Evolutionary conservation across 176 grass and related monocot species (phyloP), one percentile per base, ranked within the genome.

Genomic region (sorghum (Sorghum bicolor)): DNA sequence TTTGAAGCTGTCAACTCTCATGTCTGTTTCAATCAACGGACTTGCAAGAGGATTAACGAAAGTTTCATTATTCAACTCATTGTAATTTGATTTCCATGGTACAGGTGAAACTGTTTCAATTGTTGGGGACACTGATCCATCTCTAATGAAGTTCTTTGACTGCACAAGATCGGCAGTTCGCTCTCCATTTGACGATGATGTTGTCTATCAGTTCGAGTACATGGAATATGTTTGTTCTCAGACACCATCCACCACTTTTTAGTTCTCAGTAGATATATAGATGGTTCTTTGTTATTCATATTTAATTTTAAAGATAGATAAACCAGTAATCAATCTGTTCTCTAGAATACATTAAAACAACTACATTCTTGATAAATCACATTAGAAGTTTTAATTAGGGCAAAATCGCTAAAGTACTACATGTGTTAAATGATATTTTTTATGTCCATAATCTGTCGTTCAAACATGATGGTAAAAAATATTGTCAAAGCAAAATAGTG

Each of bases 161-260:
- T 99, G 93, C 84, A 99, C 96, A 12, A 82, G 96, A 62, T 91
- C 96, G 43, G 83, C 89, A 28, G 66, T 87, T 67, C 93, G 96
- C 36, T 92, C 96, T 78, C 81, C 93, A 13, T 98, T 98, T 87
- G 96, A 98, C 52, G 87, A 91, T 31, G 92, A 99, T 73, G 96
- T 99, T 43, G 93, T 99, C 40, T 99, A 92, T 87, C 96, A 99
- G 65, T 99, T 96, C 22, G 96, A 99, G 82, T 94, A 92, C 64
- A 99, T 99, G 93, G 96, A 99, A 99, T 99, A 99, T 89, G 96
- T 99, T 76, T 43, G 90, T 88, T 73, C 82, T 67, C 66, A 37
- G 11, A 34, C 44, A 67, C 30, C 22, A 39, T 28, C 41, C 77
- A 58, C 16, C 19, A 66, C 22, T 86, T 40, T 64, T 64, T 7